Conservation (phyloP, 345 rosid genomes). For the Dimocarpus longan region DNA sequence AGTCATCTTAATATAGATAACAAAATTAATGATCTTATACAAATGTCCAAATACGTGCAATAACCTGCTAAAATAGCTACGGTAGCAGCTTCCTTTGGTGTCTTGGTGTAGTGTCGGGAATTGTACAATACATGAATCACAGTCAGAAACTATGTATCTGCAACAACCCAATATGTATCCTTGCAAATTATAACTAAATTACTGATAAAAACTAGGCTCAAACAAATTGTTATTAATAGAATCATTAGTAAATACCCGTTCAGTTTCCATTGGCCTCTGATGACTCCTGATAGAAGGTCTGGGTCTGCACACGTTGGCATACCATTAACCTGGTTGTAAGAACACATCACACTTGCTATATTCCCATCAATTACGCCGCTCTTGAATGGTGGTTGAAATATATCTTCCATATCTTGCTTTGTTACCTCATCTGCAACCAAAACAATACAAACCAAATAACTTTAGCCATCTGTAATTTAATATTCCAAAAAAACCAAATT, state of each 20-base stretch:
- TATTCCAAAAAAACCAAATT: background rate
- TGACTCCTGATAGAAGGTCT: constrained; percentile 64
- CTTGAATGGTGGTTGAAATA: constrained; percentile 95
- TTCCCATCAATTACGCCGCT: constrained; percentile 96
- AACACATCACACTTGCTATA: constrained; percentile 97
- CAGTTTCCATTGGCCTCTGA: constrained; percentile 87
- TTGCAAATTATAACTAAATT: background rate
- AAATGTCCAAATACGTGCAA: background rate
- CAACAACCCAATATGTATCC: constrained; percentile 9
- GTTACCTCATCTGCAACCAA: constrained; percentile 37
- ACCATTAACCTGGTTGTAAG: constrained; percentile 91
- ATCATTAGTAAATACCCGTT: constrained; percentile 55
- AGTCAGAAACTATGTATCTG: constrained; percentile 89
- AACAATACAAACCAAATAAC: background rate
- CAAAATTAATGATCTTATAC: too few relatives aligned
- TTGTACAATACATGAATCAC: constrained; percentile 72
- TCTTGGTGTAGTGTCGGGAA: constrained; percentile 78
- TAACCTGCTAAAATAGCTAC: constrained; percentile 63
- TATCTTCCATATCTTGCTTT: constrained; percentile 90
- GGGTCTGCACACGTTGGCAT: constrained; percentile 92
- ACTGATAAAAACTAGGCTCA: background rate
- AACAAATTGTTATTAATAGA: background rate
- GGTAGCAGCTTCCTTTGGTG: constrained; percentile 91
- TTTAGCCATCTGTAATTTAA: too few relatives aligned
- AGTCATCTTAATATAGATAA: too few relatives aligned